Conservation (phyloP, 176 grass and related monocot species). For the Bromus sterilis region DNA sequence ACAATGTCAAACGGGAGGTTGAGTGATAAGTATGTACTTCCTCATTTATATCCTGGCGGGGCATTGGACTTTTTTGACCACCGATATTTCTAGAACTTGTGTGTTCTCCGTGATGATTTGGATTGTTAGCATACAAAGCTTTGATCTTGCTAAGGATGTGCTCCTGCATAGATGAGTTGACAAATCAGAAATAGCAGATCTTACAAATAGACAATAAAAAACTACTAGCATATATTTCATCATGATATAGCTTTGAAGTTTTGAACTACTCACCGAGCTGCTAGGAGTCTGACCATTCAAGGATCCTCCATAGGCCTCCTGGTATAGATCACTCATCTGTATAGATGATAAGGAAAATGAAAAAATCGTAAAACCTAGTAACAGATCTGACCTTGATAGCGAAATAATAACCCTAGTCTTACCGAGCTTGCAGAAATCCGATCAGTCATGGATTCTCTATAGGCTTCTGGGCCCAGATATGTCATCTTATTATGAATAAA, state of each 20-base stretch:
- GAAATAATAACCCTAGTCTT: not conserved
- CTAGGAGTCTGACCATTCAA: no score
- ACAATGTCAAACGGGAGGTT: not conserved
- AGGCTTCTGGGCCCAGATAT: not conserved
- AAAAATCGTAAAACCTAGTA: not conserved
- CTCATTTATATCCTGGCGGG: not conserved
- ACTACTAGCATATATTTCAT: no score
- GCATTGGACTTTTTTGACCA: not conserved
- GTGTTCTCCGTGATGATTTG: not conserved
- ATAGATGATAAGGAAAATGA: not conserved
- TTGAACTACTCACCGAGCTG: no score
- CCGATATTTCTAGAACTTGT: not conserved
- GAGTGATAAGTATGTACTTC: not conserved
- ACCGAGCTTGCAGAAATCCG: not conserved
- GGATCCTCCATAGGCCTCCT: no score
- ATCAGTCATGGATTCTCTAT: not conserved
- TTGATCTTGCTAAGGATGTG: conserved; percentile 7
- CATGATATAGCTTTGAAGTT: no score
- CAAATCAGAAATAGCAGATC: no score
- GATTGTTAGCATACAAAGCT: not conserved
- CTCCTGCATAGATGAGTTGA: not conserved
- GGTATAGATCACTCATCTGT: not conserved
- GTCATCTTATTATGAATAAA: not conserved
- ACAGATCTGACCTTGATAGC: not conserved
- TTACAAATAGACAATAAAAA: no score